These are phyloP conservation scores for Trichomonascaceae sp. DNA, from an alignment of 1,139 yeast species.

Conservation along the genomic window DNA sequence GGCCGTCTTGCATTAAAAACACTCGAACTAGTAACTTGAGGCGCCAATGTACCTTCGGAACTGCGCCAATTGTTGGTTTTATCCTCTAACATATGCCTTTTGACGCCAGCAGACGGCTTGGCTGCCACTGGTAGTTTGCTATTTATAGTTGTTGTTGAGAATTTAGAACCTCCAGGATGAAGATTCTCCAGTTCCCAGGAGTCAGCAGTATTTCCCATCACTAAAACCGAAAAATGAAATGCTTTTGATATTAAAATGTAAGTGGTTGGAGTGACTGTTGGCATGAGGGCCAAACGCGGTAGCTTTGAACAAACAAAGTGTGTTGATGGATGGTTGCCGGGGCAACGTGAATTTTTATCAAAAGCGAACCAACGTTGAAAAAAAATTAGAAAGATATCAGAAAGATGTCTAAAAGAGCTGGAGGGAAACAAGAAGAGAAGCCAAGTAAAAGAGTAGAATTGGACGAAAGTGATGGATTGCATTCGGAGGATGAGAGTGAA, in stretches of 20 bases:
- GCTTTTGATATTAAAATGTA: conserved; percentile 1
- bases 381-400: conserved; percentile 3
- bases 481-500: conserved; percentile 8
- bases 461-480: conserved; percentile 4
- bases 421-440: background rate
- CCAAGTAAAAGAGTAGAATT: conserved; percentile 7
- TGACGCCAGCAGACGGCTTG: background rate
- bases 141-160: background rate
- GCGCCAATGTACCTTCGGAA: conserved; percentile 2
- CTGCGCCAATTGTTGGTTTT: conserved; percentile 6
- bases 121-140: conserved; percentile 4
- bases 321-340: background rate
- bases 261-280: conserved; percentile 5
- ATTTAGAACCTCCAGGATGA: background rate
- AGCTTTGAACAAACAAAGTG: background rate
- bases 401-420: conserved; percentile 3
- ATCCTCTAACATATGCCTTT: conserved; percentile 2
- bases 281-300: conserved; percentile 1
- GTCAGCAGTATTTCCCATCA: conserved; percentile 1
- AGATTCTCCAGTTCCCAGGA: conserved; percentile 8
- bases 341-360: background rate
- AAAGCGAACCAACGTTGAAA: background rate
- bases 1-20: background rate
- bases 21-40: background rate
- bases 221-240: background rate